These are phyloP conservation scores for Tolypocladium inflatum DNA, from an alignment of 2,329 filamentous ascomycete genomes.

Conservation along the genomic window DNA sequence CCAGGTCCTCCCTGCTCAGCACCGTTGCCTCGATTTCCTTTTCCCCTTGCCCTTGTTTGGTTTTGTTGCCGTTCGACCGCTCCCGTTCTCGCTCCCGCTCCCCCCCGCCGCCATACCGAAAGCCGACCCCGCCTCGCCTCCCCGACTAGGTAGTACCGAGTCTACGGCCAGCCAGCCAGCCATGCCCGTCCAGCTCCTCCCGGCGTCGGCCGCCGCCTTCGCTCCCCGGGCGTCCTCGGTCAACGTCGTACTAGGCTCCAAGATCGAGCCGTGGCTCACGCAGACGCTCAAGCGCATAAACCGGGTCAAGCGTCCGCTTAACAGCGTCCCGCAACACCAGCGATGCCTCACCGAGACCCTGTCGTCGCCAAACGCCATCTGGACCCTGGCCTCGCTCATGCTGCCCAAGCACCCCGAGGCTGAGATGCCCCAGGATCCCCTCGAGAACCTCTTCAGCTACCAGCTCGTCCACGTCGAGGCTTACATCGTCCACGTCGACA, in stretches of 20 bases:
- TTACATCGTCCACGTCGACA: slow-evolving; percentile 97
- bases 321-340: slow-evolving; percentile 92
- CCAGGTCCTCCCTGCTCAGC: slow-evolving; percentile 34
- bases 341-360: slow-evolving; percentile 91
- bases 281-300: slow-evolving; percentile 96
- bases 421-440: slow-evolving; percentile 72
- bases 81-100: slow-evolving; percentile 8
- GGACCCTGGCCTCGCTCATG: slow-evolving; percentile 90
- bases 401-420: slow-evolving; percentile 80
- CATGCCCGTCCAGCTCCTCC: slow-evolving; percentile 78
- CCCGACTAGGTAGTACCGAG: background rate
- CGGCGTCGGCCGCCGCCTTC: slow-evolving; percentile 92
- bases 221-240: slow-evolving; percentile 82
- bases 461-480: slow-evolving; percentile 90
- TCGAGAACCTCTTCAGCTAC: slow-evolving; percentile 87
- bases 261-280: slow-evolving; percentile 93
- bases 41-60: slow-evolving; percentile 30
- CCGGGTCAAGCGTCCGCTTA: slow-evolving; percentile 90
- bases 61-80: slow-evolving; percentile 29
- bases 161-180: background rate
- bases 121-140: background rate
- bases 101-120: slow-evolving; percentile 1
- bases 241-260: slow-evolving; percentile 86
- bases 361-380: slow-evolving; percentile 83
- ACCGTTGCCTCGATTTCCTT: slow-evolving; percentile 38